Conservation (phyloP, 192 early-diverging fungal species). For the Entomortierella lignicola region DNA sequence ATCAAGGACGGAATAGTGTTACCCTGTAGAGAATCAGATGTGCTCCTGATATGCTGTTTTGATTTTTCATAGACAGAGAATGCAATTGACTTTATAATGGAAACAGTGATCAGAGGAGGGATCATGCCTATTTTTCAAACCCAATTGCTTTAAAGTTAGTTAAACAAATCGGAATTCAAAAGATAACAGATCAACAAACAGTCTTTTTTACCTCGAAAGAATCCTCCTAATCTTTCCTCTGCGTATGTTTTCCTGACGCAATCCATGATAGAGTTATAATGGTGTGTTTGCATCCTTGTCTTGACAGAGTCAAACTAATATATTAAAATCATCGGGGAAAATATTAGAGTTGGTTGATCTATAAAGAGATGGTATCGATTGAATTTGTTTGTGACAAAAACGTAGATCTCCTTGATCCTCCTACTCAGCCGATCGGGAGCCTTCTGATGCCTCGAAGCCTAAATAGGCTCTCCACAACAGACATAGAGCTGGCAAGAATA, state of each 20-base stretch:
- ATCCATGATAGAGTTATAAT: constrained; percentile 79
- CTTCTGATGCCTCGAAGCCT: neutral
- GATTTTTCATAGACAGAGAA: constrained; percentile 89
- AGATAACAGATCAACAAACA: neutral
- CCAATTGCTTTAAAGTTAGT: neutral
- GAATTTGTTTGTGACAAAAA: neutral
- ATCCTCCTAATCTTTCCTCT: constrained; percentile 86
- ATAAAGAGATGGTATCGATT: neutral
- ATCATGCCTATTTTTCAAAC: constrained; percentile 59
- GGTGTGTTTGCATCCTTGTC: constrained; percentile 95
- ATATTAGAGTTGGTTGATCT: neutral
- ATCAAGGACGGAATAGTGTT: constrained; percentile 56
- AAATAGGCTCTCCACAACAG: no score
- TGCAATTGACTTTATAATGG: constrained; percentile 89
- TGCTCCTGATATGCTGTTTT: constrained; percentile 66
- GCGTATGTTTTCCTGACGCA: constrained; percentile 83
- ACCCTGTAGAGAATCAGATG: constrained; percentile 39
- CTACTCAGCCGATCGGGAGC: neutral
- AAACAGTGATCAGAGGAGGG: constrained; percentile 86
- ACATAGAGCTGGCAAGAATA: no score
- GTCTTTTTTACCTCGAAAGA: constrained; percentile 79
- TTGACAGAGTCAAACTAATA: constrained; percentile 92
- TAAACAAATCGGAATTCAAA: neutral
- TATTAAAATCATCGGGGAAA: neutral
- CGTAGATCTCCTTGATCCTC: neutral